These are phyloP conservation scores for Volvox carteri DNA, from an alignment of 163 green algal species.

Conservation along the genomic window DNA sequence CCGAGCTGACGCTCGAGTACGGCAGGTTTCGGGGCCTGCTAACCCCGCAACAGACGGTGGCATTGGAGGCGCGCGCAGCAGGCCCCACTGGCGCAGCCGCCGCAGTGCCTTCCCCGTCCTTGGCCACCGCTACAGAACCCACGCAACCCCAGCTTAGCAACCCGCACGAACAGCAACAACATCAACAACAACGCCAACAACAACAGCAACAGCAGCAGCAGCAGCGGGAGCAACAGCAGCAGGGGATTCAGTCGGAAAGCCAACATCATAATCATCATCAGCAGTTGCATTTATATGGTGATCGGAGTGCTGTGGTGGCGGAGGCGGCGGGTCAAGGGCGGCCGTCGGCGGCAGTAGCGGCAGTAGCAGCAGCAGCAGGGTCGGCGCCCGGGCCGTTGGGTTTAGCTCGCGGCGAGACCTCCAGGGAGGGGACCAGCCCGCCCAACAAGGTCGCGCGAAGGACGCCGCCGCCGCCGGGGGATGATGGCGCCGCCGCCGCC, in stretches of 20 bases:
- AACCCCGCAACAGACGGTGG: background rate
- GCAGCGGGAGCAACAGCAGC: background rate
- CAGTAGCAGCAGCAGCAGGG: too few relatives aligned
- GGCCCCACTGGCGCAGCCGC: background rate
- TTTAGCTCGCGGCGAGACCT: background rate
- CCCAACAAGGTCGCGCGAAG: background rate
- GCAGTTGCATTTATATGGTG: background rate
- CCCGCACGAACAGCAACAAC: background rate
- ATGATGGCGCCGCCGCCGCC: background rate
- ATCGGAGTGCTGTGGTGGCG: background rate
- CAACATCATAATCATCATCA: background rate
- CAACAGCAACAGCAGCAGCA: conserved; percentile 1
- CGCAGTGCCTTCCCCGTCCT: background rate
- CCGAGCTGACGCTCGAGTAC: conserved; percentile 67
- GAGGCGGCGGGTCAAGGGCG: background rate
- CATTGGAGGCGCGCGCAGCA: background rate
- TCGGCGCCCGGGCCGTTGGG: background rate
- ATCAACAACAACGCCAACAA: too few relatives aligned
- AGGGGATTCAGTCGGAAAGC: background rate
- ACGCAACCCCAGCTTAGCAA: background rate
- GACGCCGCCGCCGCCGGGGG: background rate
- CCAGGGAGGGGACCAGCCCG: background rate
- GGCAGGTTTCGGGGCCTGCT: conserved; percentile 57
- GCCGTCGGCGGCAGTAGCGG: too few relatives aligned
- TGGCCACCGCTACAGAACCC: background rate